Evolutionary conservation across 371 early-diverging fungal species (phyloP), one percentile per base, ranked within the genome.

Genomic region (Dipsacomyces acuminosporus): DNA sequence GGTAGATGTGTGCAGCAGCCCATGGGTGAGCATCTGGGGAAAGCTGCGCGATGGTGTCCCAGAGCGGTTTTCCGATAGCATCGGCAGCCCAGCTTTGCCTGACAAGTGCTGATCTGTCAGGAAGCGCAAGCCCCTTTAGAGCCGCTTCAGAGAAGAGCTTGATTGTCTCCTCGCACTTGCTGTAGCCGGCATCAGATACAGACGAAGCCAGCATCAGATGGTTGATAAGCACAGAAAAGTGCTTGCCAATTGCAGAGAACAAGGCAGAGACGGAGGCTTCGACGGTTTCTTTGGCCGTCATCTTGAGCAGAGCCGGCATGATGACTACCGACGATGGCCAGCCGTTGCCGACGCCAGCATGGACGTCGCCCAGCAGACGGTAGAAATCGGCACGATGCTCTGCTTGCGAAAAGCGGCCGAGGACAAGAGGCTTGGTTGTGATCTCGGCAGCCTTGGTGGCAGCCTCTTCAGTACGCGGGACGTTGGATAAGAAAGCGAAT

Each of bases 221-320:
- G 42, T 74, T 56, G 30, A 77, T 72, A 18, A 90, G 61, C 19
- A 86, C 59, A 0, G 78, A 76, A 18, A 85, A 51, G 42, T 91
- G 92, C 44, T 65, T 48, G 9, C 83, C 80, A 8, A 82, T 69
- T 19, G 87, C 82, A 26, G 79, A 71, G 11, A 91, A 79, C 35
- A 83, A 81, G 51, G 82, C 73, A 1, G 74, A 54, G 41, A 86
- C 78, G 11, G 84, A 83, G 25, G 77, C 72, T 48, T 93, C 94
- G 40, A 86, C 82, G 22, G 86, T 76, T 61, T 94, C 94, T 71
- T 91, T 92, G 42, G 73, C 72, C 7, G 80, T 59, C 77, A 89
- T 82, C 2, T 81, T 69, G 5, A 84, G 78, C 59, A 85, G 71
- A 4, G 77, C 80, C 30, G 82, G 76, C 42, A 63, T 33, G 13